A percentile compares a stretch with the other conserved stretches of the same genome.
These are phyloP conservation scores for Fusarium dimerum DNA, from an alignment of 2,329 filamentous ascomycete genomes.

Conservation along the genomic window DNA sequence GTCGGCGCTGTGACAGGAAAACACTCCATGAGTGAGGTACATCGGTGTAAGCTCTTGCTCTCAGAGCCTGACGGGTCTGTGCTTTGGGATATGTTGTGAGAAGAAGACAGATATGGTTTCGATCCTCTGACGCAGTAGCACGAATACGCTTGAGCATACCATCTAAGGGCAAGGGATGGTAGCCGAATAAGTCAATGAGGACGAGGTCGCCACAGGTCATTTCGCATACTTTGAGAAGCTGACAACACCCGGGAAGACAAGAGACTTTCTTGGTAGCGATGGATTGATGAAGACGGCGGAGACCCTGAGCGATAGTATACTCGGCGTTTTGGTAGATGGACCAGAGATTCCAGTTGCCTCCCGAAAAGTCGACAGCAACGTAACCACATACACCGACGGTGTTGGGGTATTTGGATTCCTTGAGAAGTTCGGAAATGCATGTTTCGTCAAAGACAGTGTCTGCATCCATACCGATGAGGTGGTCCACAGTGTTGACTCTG, in stretches of 20 bases:
- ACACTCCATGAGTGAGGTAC: conserved; percentile 41
- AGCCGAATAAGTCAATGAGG: conserved; percentile 24
- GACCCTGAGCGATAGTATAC: conserved; percentile 28
- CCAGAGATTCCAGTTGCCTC: conserved; percentile 27
- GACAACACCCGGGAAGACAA: conserved; percentile 25
- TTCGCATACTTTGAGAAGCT: conserved; percentile 24
- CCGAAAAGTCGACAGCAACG: conserved; percentile 32
- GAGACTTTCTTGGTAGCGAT: conserved; percentile 29
- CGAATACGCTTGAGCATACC: conserved; percentile 27
- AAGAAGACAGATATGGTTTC: conserved; percentile 27
- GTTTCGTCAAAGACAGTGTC: conserved; percentile 40
- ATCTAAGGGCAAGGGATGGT: conserved; percentile 22
- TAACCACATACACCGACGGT: conserved; percentile 45
- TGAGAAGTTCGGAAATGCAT: conserved; percentile 41
- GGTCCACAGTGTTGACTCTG: conserved; percentile 34
- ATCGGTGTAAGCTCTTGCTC: conserved; percentile 42
- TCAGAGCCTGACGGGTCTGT: conserved; percentile 40
- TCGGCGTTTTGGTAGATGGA: conserved; percentile 28
- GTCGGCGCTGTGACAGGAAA: conserved; percentile 35
- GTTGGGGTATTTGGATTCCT: conserved; percentile 35
- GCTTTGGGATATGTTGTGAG: conserved; percentile 34
- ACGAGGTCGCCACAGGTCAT: conserved; percentile 25
- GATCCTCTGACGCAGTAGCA: conserved; percentile 27
- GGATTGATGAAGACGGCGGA: conserved; percentile 26
- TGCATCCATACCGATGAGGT: conserved; percentile 43